Conservation (phyloP, 2,329 filamentous ascomycete genomes). For the Knufia fluminis region DNA sequence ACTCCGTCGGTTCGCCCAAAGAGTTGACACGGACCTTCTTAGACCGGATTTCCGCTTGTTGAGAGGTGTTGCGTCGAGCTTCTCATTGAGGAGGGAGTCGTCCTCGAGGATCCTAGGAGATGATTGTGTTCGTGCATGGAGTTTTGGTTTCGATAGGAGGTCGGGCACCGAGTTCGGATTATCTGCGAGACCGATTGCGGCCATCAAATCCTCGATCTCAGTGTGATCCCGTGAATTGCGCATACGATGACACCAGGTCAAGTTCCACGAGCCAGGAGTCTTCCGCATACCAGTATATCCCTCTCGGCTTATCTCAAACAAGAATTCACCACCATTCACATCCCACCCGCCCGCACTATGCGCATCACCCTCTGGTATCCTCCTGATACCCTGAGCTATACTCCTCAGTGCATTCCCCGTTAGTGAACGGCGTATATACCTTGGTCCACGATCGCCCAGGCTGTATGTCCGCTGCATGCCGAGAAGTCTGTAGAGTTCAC, state of each 20-base stretch:
- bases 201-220: constrained; percentile 53
- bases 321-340: constrained; percentile 68
- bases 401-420: constrained; percentile 38
- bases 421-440: constrained; percentile 52
- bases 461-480: constrained; percentile 59
- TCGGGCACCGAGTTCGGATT: not conserved
- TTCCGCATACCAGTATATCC: constrained; percentile 12
- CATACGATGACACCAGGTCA: constrained; percentile 79
- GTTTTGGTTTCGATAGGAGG: not conserved
- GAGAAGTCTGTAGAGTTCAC: constrained; percentile 56
- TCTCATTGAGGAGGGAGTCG: not conserved
- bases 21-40: not conserved
- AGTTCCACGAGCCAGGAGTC: constrained; percentile 43
- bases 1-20: no score
- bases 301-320: constrained; percentile 49
- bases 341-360: constrained; percentile 56
- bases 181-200: not conserved
- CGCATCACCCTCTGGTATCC: constrained; percentile 49
- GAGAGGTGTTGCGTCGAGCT: not conserved
- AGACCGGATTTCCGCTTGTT: not conserved
- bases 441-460: constrained; percentile 49
- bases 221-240: constrained; percentile 66
- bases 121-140: not conserved
- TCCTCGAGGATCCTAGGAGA: not conserved
- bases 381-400: constrained; percentile 50